Evolutionary conservation across 2,329 filamentous ascomycete species (phyloP).

Genomic region (Coniochaeta ligniaria): DNA sequence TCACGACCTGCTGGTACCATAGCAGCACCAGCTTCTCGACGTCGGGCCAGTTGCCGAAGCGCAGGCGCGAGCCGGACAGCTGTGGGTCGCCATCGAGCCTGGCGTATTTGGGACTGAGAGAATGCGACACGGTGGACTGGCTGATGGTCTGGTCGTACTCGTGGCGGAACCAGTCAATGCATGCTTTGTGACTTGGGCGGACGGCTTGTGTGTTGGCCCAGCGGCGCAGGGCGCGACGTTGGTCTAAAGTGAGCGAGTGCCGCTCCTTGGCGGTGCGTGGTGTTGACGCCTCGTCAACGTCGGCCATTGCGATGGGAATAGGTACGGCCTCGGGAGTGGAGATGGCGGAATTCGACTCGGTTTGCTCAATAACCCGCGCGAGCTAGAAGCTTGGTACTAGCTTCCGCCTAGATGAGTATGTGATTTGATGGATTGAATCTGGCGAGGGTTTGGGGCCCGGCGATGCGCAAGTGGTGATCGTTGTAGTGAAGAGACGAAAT

Average conservation of each 20-base stretch:
- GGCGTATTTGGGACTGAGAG: slow-evolving; percentile 54
- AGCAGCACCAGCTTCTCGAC: slow-evolving; percentile 51
- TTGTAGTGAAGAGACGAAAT: not conserved
- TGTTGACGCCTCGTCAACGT: not conserved
- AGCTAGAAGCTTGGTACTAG: not conserved
- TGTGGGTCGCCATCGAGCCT: slow-evolving; percentile 54
- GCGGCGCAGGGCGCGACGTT: slow-evolving; percentile 51
- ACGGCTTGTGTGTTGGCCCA: slow-evolving; percentile 52
- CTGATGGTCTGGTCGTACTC: slow-evolving; percentile 55
- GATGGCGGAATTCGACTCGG: not conserved
- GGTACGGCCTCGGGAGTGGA: not conserved
- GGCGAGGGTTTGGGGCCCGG: not conserved
- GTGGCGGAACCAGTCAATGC: slow-evolving; percentile 55
- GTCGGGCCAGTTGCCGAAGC: slow-evolving; percentile 58
- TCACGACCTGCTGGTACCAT: slow-evolving; percentile 46
- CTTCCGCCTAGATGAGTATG: not conserved
- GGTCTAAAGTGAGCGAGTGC: slow-evolving; percentile 54
- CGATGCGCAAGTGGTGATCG: not conserved
- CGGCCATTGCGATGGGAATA: not conserved
- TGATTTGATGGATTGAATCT: not conserved
- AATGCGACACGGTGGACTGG: slow-evolving; percentile 57
- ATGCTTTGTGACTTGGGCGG: slow-evolving; percentile 52
- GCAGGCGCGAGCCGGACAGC: slow-evolving; percentile 53
- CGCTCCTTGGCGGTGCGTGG: slow-evolving; percentile 35
- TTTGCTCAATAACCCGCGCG: not conserved